phyloP scores from a whole-genome alignment of 306 rosid genomes.

The Albizia julibrissin region DNA sequence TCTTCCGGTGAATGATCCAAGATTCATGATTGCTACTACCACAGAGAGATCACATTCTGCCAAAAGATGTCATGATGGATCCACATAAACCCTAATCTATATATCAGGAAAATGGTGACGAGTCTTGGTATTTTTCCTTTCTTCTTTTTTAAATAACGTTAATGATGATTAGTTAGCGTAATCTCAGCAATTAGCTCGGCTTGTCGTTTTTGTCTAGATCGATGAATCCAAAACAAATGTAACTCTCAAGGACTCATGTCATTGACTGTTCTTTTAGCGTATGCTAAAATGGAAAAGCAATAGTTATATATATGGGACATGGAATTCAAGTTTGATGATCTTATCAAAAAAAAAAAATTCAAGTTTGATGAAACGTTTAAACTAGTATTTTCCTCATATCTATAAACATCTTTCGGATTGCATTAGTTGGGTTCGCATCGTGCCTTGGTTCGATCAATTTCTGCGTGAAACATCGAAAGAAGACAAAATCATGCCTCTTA shows the following conservation, averaged over 20 bases:
- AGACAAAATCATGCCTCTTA: not conserved
- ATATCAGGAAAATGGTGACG: not conserved
- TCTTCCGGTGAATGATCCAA: not conserved
- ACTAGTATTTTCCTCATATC: not conserved
- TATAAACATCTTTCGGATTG: not conserved
- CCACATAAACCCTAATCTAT: not conserved
- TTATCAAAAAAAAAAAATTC: too few relatives aligned
- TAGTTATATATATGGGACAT: not conserved
- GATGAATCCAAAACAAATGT: constrained; percentile 8
- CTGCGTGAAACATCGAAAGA: not conserved
- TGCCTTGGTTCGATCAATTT: not conserved
- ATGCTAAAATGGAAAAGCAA: not conserved
- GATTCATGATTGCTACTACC: not conserved
- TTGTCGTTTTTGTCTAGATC: constrained; percentile 15
- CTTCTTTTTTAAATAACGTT: not conserved
- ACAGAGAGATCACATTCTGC: not conserved
- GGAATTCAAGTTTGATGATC: not conserved
- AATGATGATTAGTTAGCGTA: not conserved
- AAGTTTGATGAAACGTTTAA: not conserved
- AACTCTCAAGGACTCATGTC: not conserved
- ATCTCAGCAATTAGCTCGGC: constrained; percentile 1
- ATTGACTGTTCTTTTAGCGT: not conserved
- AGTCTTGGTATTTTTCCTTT: not conserved
- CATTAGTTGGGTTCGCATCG: not conserved
- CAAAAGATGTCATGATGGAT: not conserved